phyloP scores from a whole-genome alignment of 768 basidiomycete genomes.

The Pleurotus tuoliensis region DNA sequence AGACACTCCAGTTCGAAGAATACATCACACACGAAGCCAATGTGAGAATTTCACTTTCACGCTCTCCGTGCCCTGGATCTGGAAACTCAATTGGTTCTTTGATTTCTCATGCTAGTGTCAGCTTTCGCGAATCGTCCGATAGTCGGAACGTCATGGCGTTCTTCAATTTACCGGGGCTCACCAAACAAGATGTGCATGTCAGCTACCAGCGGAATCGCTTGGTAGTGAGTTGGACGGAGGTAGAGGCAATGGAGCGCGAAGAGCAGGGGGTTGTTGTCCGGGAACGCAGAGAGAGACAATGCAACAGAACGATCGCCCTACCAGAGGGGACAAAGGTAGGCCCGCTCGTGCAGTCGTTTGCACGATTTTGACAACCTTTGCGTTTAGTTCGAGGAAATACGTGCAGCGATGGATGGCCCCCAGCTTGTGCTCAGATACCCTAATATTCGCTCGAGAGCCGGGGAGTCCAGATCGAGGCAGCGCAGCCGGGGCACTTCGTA shows the following conservation, averaged over 20 bases:
- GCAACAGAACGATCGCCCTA: conserved; percentile 64
- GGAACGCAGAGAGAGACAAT: conserved; percentile 60
- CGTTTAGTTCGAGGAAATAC: conserved; percentile 68
- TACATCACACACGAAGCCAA: conserved; percentile 5
- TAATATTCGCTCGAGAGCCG: conserved; percentile 34
- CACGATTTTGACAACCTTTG: background rate
- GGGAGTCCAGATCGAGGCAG: conserved; percentile 1
- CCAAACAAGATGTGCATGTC: conserved; percentile 73
- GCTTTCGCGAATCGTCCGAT: conserved; percentile 67
- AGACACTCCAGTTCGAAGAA: conserved; percentile 6
- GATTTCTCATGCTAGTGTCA: conserved; percentile 41
- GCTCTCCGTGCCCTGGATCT: conserved; percentile 7
- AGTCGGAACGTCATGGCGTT: conserved; percentile 55
- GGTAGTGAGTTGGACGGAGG: conserved; percentile 62
- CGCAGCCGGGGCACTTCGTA: conserved; percentile 1
- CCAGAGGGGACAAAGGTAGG: conserved; percentile 71
- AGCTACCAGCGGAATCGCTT: conserved; percentile 63
- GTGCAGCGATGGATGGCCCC: conserved; percentile 59
- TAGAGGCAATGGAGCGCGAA: conserved; percentile 56
- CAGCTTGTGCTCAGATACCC: conserved; percentile 65
- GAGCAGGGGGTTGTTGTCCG: conserved; percentile 59
- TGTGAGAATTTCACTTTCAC: background rate
- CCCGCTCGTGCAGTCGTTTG: too few species aligned
- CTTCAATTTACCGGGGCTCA: conserved; percentile 66
- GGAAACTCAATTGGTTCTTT: conserved; percentile 8